Evolutionary conservation across 2,329 filamentous ascomycete species (phyloP), one percentile per base, ranked within the genome.

Genomic region (Epichloe baconii): DNA sequence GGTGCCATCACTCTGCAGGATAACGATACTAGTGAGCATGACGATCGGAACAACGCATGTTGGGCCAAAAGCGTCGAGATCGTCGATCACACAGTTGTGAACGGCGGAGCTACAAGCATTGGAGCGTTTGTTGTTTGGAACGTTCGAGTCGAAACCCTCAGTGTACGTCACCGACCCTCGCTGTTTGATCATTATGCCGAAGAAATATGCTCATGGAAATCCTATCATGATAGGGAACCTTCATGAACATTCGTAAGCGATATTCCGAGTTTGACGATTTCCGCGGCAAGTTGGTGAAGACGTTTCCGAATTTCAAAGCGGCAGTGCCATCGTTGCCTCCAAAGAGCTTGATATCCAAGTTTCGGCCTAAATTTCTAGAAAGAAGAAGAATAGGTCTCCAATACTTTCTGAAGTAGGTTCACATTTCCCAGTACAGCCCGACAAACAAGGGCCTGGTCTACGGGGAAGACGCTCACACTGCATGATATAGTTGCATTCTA

Each of bases 91-190:
- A 76, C 77, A 11, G 59, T 79, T 19, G 74, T 84, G 44, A 78
- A 80, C 53, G 73, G 77, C 48, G 74, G 75, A 55, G 65, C 74
- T 37, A 77, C 74, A 14, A 78, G 74, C 57, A 74, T 81, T 31
- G 91, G 91, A n/a, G 86, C 90, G 2, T 98, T 97, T 70, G 88
- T 96, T 1, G 89, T 95, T 7, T 98, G 88, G 87, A 93, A 88
- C 63, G 89, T 93, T 61, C 81, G 77, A 46, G 87, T 98, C 44
- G 83, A 93, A 65, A 96, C 89, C 3, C 71, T 97, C 48, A 85
- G 82, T 66, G 88, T 90, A 64, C 65, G 81, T 76, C 40, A 1
- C 7, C 26, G 4, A 7, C 6, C 2, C 23, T 31, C 8, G 12
- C 44, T 37, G 31, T 10, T 11, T 8, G 8, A 8, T 15, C 3